These are phyloP conservation scores for Xylaria sp. DNA, from an alignment of 2,329 filamentous ascomycete species.

Conservation along the genomic window DNA sequence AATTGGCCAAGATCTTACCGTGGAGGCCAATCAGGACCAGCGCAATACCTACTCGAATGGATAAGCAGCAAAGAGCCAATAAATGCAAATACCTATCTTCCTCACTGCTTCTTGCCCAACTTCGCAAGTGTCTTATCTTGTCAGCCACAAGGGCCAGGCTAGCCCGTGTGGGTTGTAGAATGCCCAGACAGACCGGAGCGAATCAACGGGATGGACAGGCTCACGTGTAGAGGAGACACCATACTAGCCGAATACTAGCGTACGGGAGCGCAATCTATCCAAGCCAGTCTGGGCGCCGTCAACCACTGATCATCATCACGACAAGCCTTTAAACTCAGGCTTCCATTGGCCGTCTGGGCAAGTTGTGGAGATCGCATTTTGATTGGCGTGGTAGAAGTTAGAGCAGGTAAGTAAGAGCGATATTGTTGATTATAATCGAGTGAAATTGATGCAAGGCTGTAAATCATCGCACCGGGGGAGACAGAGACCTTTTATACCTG, in stretches of 20 bases:
- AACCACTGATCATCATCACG: background rate
- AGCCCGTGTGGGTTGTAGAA: slow-evolving; percentile 7
- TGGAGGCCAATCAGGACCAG: background rate
- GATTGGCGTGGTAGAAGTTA: too few relatives aligned
- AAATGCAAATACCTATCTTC: slow-evolving; percentile 2
- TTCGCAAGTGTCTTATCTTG: background rate
- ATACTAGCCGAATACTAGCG: background rate
- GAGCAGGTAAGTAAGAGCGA: background rate
- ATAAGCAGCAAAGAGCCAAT: background rate
- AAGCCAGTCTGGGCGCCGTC: background rate
- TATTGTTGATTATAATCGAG: background rate
- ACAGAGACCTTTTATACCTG: slow-evolving; percentile 13
- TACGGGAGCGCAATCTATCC: background rate
- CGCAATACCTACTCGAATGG: background rate
- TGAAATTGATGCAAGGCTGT: background rate
- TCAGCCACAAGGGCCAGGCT: slow-evolving; percentile 3
- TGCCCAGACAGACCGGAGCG: background rate
- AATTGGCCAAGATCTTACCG: background rate
- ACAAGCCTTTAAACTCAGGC: background rate
- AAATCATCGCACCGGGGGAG: background rate
- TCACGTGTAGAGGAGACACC: background rate
- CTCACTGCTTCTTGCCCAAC: background rate
- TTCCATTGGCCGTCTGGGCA: background rate
- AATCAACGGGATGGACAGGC: slow-evolving; percentile 4
- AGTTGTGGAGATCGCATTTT: background rate